phyloP scores from a whole-genome alignment of 768 basidiomycete species.

The Termitomyces sp. region DNA sequence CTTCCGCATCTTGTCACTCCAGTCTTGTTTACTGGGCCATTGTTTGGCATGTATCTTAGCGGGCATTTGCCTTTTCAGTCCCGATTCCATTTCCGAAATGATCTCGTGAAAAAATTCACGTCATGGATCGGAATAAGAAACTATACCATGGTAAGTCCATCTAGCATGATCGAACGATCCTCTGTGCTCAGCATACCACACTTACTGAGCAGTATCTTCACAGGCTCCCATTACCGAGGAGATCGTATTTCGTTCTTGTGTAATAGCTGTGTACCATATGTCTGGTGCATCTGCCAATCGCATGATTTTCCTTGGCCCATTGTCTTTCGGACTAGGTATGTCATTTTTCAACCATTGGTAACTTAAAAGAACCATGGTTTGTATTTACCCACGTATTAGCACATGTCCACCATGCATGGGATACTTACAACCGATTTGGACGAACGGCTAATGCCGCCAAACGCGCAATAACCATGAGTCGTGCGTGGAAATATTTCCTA shows the following conservation, averaged over 20 bases:
- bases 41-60: conserved; percentile 50
- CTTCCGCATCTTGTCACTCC: conserved; percentile 64
- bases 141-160: conserved; percentile 41
- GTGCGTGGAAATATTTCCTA: conserved; percentile 33
- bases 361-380: background rate
- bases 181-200: background rate
- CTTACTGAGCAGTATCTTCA: conserved; percentile 17
- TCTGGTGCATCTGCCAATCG: conserved; percentile 45
- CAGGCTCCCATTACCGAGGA: conserved; percentile 93
- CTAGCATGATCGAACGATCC: background rate
- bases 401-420: conserved; percentile 90
- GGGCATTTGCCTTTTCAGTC: conserved; percentile 49
- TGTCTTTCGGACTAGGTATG: conserved; percentile 86
- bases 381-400: conserved; percentile 39
- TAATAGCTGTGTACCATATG: conserved; percentile 69
- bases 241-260: conserved; percentile 82
- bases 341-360: background rate
- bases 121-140: conserved; percentile 66
- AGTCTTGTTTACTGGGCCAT: conserved; percentile 69
- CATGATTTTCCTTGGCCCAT: conserved; percentile 77
- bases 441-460: conserved; percentile 57
- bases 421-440: conserved; percentile 73
- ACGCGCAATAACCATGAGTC: conserved; percentile 46
- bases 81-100: conserved; percentile 35
- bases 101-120: conserved; percentile 34